Conservation (phyloP, 768 basidiomycete genomes). For the Termitomyces sp. region DNA sequence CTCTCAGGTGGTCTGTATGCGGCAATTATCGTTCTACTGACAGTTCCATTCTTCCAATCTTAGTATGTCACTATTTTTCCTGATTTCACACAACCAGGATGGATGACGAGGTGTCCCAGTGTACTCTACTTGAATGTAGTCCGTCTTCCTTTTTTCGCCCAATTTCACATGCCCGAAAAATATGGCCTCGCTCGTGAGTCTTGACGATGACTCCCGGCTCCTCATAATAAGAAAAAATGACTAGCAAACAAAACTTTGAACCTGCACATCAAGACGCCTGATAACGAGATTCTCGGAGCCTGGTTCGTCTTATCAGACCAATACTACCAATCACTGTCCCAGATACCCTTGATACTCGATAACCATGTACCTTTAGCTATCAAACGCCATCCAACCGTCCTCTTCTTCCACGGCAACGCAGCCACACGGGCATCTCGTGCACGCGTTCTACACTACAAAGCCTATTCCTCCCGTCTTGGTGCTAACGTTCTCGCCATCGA, state of each 20-base stretch:
- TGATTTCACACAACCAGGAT: background rate
- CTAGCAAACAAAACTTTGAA: slow-evolving; percentile 77
- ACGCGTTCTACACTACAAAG: slow-evolving; percentile 65
- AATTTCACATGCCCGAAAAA: slow-evolving; percentile 64
- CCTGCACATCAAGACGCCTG: slow-evolving; percentile 61
- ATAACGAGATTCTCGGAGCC: slow-evolving; percentile 77
- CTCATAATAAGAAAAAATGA: background rate
- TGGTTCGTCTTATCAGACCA: slow-evolving; percentile 77
- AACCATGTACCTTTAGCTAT: slow-evolving; percentile 50
- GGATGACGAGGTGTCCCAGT: slow-evolving; percentile 15
- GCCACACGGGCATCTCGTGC: slow-evolving; percentile 65
- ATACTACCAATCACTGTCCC: slow-evolving; percentile 47
- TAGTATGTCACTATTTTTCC: slow-evolving; percentile 41
- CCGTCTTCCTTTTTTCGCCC: slow-evolving; percentile 53
- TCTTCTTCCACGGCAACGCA: slow-evolving; percentile 92
- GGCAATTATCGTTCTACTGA: slow-evolving; percentile 43
- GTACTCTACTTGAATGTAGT: slow-evolving; percentile 59
- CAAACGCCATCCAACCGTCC: slow-evolving; percentile 57
- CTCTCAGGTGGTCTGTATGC: slow-evolving; percentile 50
- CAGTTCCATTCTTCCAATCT: slow-evolving; percentile 60
- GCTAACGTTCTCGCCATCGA: slow-evolving; percentile 83
- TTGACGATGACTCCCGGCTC: background rate
- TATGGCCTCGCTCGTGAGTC: slow-evolving; percentile 74
- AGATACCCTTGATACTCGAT: slow-evolving; percentile 29
- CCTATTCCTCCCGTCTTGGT: slow-evolving; percentile 57